These are phyloP conservation scores for Elongisporangium prolatum DNA, from an alignment of 352 stramenopile species.

Conservation along the genomic window DNA sequence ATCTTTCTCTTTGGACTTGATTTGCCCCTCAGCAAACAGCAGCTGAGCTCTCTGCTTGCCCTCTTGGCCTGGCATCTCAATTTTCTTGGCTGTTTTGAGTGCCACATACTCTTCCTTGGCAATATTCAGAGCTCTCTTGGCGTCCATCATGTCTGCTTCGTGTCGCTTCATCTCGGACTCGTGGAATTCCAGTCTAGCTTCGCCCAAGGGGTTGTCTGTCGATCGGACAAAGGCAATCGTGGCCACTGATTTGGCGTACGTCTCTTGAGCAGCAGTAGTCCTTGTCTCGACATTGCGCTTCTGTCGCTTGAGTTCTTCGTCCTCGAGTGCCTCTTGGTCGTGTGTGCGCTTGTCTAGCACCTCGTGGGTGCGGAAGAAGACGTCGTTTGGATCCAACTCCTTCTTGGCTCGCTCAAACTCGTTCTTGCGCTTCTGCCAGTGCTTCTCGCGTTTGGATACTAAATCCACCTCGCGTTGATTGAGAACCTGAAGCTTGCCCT, in stretches of 20 bases:
- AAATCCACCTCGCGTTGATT: slow-evolving; percentile 41
- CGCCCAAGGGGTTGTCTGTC: slow-evolving; percentile 39
- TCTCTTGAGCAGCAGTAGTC: slow-evolving; percentile 35
- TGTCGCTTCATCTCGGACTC: slow-evolving; percentile 42
- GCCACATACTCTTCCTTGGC: slow-evolving; percentile 70
- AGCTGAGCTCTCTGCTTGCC: slow-evolving; percentile 57
- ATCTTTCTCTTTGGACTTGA: slow-evolving; percentile 53
- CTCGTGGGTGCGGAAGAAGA: slow-evolving; percentile 73
- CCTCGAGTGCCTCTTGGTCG: slow-evolving; percentile 50
- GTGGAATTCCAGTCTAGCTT: slow-evolving; percentile 57
- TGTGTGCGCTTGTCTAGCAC: slow-evolving; percentile 51
- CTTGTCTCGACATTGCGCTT: slow-evolving; percentile 31
- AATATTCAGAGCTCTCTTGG: slow-evolving; percentile 33
- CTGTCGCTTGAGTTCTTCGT: slow-evolving; percentile 43
- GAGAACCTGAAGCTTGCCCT: slow-evolving; percentile 52
- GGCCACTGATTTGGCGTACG: slow-evolving; percentile 25
- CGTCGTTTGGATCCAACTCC: slow-evolving; percentile 69
- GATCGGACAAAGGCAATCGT: slow-evolving; percentile 36
- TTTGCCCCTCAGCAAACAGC: slow-evolving; percentile 71
- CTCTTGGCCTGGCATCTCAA: slow-evolving; percentile 40
- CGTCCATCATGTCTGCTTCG: slow-evolving; percentile 37
- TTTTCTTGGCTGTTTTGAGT: slow-evolving; percentile 36
- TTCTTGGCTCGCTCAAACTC: slow-evolving; percentile 67
- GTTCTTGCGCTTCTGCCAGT: slow-evolving; percentile 50
- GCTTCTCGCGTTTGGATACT: slow-evolving; percentile 46